Conservation (phyloP, 805 yeast genomes). For the Kazachstania taianensis region DNA sequence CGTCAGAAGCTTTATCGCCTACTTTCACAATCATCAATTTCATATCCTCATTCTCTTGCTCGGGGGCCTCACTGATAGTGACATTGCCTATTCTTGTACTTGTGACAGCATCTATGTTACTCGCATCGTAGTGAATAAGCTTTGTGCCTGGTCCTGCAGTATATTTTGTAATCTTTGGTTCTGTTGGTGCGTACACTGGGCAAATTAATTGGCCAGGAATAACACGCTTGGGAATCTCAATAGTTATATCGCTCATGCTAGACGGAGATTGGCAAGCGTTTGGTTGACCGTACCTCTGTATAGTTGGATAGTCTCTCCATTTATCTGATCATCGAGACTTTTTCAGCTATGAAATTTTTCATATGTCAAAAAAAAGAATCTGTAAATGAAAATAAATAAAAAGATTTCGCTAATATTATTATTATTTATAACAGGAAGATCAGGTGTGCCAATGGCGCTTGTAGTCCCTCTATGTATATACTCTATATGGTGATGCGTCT, state of each 20-base stretch:
- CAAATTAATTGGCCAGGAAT: conserved; percentile 78
- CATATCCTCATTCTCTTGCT: conserved; percentile 5
- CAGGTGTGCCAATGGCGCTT: too few relatives aligned
- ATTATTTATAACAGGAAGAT: too few relatives aligned
- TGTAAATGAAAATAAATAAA: too few relatives aligned
- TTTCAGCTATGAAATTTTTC: too few relatives aligned
- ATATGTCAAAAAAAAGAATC: too few relatives aligned
- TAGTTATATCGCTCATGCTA: background rate
- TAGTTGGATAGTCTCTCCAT: too few relatives aligned
- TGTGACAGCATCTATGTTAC: conserved; percentile 36
- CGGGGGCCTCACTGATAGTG: conserved; percentile 5
- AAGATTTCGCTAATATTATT: too few relatives aligned
- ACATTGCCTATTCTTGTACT: conserved; percentile 60
- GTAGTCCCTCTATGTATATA: too few relatives aligned
- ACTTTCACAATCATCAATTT: conserved; percentile 6
- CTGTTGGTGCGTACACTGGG: conserved; percentile 37
- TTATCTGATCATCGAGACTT: too few relatives aligned
- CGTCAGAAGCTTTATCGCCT: conserved; percentile 2
- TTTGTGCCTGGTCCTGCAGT: conserved; percentile 59
- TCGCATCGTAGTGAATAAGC: conserved; percentile 35
- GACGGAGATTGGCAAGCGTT: too few relatives aligned
- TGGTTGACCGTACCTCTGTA: too few relatives aligned
- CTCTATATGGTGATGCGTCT: too few relatives aligned
- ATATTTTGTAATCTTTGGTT: conserved; percentile 28
- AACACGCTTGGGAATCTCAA: conserved; percentile 35